phyloP scores from a whole-genome alignment of 768 basidiomycete genomes.

The Auriscalpium vulgare region DNA sequence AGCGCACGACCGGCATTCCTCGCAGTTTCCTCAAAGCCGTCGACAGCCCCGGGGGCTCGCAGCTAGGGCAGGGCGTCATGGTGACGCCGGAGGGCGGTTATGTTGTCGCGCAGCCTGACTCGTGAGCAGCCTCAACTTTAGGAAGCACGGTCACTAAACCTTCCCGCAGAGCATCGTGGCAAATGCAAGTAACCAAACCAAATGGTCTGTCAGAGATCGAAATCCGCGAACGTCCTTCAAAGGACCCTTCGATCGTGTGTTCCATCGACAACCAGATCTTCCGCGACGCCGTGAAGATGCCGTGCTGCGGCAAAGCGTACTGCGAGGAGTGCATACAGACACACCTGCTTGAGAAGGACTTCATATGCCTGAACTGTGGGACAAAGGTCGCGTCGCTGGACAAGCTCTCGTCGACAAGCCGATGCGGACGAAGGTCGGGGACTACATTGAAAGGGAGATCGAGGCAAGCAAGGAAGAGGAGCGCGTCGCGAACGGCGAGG shows the following conservation, averaged over 20 bases:
- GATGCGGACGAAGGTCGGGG: constrained; percentile 65
- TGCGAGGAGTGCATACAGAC: constrained; percentile 98
- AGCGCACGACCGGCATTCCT: constrained; percentile 96
- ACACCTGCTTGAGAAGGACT: constrained; percentile 89
- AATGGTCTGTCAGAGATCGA: constrained; percentile 83
- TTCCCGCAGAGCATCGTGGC: constrained; percentile 75
- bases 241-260: constrained; percentile 75
- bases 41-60: constrained; percentile 70
- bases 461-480: constrained; percentile 68
- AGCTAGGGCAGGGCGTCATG: constrained; percentile 85
- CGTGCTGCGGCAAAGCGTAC: constrained; percentile 85
- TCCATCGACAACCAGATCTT: constrained; percentile 90
- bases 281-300: constrained; percentile 90
- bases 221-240: constrained; percentile 79
- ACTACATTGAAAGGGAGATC: constrained; percentile 76
- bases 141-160: not conserved
- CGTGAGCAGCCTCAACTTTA: constrained; percentile 48
- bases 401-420: constrained; percentile 76
- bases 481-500: constrained; percentile 6
- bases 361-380: constrained; percentile 85
- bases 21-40: constrained; percentile 96
- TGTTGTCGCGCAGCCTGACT: constrained; percentile 93
- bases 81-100: constrained; percentile 98
- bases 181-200: constrained; percentile 76
- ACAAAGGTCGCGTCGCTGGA: constrained; percentile 86